Conservation (phyloP, 192 early-diverging fungal genomes). For the Coemansia sp. region DNA sequence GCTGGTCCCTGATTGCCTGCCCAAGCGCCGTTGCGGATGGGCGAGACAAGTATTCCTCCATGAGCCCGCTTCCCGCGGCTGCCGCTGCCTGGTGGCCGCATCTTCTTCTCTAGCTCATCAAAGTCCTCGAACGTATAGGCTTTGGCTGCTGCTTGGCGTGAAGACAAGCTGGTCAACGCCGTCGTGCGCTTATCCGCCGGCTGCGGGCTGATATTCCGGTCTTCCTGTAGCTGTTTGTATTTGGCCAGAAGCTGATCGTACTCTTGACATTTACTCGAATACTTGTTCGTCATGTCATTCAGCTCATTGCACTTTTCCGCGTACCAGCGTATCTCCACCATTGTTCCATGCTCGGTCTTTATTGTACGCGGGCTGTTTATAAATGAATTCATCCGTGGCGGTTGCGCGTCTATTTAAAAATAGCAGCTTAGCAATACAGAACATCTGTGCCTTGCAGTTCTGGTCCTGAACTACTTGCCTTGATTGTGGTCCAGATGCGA, state of each 20-base stretch:
- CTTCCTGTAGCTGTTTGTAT: slow-evolving; percentile 14
- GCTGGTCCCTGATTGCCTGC: too few species aligned
- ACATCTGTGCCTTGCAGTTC: background rate
- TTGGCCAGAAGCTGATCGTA: slow-evolving; percentile 23
- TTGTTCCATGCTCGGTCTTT: background rate
- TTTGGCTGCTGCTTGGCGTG: background rate
- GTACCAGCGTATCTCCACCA: slow-evolving; percentile 19
- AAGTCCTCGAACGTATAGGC: slow-evolving; percentile 37
- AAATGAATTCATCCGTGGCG: background rate
- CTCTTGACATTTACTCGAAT: slow-evolving; percentile 32
- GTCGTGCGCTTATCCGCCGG: background rate
- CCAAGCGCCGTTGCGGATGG: background rate
- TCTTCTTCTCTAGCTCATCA: slow-evolving; percentile 26
- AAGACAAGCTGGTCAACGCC: background rate
- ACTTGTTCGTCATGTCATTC: slow-evolving; percentile 19
- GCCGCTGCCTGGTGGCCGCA: slow-evolving; percentile 18
- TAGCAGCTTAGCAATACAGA: background rate
- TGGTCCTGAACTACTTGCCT: slow-evolving; percentile 4
- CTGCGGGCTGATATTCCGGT: background rate
- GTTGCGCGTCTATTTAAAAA: background rate
- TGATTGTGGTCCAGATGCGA: slow-evolving; percentile 9
- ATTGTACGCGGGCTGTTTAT: background rate
- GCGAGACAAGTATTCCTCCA: slow-evolving; percentile 8
- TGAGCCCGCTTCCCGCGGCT: slow-evolving; percentile 10
- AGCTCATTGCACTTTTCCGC: slow-evolving; percentile 36